Base-by-base conservation (phyloP, 768 basidiomycete genomes). In the Macrolepiota fuliginosa region DNA sequence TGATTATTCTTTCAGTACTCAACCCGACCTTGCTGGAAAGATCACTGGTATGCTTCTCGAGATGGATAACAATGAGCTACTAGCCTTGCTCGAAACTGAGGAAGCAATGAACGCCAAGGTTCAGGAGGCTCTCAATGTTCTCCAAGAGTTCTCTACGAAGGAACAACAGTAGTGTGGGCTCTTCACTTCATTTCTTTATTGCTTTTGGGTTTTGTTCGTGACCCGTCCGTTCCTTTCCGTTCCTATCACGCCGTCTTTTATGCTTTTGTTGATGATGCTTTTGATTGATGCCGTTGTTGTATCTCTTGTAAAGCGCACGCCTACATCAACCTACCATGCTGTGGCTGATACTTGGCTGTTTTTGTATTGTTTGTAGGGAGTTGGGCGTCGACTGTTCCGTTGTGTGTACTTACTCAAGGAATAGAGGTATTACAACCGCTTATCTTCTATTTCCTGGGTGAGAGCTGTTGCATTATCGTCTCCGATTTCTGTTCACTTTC, bases 31-130 rank as follows among this genome's bases (percentile, higher is more conserved):
- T 71, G 95, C 97, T 66, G 97, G 97, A 63, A 98, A 98, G 84
- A 97, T 98, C 74, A 98, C 96, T 47, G 96, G 94, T 59, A 98
- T 98, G 96, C 81, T 98, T 71, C 86, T 98, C 65, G 96, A 99
- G 86, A 98, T 99, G 96, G 96, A 98, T 75, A 96, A 96, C 78
- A 71, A 82, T 52, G 97, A 98, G 77, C 83, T 99, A 54, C 78
- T 98, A 29, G 89, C 92, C 77, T 85, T 99, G 54, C 77, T 98
- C 68, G 94, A 96, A 63, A 78, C 86, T 58, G 78, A 80, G 22
- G 92, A 94, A 10, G 86, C 95, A 46, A 86, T 99, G 82, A 85
- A 85, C 70, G 78, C 81, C 76, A 99, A 99, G 83, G 91, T 97
- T 66, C 86, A 84, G 62, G 96, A 98, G 81, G 96, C 96, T 35